Evolutionary conservation across 1,284 basidiomycete species (phyloP).

Genomic region (Stereum hirsutum): DNA sequence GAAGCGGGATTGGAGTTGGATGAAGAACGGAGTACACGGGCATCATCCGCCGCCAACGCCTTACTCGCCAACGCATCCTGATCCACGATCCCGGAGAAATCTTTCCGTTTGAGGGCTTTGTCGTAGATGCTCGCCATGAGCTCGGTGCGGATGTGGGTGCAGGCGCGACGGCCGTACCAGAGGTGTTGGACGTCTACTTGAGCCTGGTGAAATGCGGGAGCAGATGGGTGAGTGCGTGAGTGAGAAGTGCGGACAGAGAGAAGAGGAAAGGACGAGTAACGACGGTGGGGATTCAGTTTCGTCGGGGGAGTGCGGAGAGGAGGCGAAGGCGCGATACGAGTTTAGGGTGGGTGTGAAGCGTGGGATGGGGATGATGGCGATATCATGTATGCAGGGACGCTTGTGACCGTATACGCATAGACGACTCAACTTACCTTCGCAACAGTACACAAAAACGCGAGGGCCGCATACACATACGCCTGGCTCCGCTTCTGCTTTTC

Average conservation of each 20-base stretch:
- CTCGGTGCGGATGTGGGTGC: conserved; percentile 60
- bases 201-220: conserved; percentile 22
- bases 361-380: no score
- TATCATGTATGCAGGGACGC: no score
- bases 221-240: conserved; percentile 6
- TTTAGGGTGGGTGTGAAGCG: no score
- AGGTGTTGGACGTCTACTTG: conserved; percentile 72
- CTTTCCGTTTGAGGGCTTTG: conserved; percentile 80
- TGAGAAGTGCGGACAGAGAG: background rate
- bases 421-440: conserved; percentile 31
- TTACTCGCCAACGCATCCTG: conserved; percentile 23
- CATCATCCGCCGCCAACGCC: conserved; percentile 12
- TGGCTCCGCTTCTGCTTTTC: conserved; percentile 39
- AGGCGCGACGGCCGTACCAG: conserved; percentile 68
- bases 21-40: no score
- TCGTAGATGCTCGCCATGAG: conserved; percentile 83
- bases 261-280: no score
- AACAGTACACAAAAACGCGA: conserved; percentile 52
- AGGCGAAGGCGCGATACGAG: no score
- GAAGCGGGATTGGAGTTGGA: no score
- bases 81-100: conserved; percentile 72
- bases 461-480: conserved; percentile 66
- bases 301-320: no score
- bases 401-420: background rate
- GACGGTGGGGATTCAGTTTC: no score